Evolutionary conservation across 2,329 filamentous ascomycete species (phyloP).

Genomic region (Talaromyces pinophilus): DNA sequence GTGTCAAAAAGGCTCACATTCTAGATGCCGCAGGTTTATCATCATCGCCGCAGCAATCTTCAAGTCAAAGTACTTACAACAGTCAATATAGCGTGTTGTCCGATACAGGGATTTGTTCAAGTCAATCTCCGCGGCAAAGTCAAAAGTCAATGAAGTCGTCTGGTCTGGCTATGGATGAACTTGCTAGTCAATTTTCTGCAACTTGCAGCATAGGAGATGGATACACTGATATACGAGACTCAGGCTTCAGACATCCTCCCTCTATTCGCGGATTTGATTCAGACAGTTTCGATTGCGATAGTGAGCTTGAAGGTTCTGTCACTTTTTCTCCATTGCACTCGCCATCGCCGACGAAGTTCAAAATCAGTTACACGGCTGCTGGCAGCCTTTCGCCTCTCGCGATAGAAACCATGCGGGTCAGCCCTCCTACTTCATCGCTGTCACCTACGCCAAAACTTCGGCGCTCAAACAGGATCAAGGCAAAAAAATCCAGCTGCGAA

Average conservation of each 20-base stretch:
- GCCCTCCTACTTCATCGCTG: neutral
- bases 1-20: slow-evolving; percentile 34
- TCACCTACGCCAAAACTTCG: slow-evolving; percentile 12
- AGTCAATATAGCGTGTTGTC: slow-evolving; percentile 12
- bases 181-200: slow-evolving; percentile 17
- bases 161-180: slow-evolving; percentile 16
- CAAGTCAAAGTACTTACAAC: slow-evolving; percentile 14
- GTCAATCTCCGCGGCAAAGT: neutral
- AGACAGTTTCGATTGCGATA: slow-evolving; percentile 14
- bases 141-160: slow-evolving; percentile 15
- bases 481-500: neutral
- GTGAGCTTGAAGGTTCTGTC: slow-evolving; percentile 1
- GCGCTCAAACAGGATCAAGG: slow-evolving; percentile 16
- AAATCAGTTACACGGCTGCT: slow-evolving; percentile 31
- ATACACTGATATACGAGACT: neutral
- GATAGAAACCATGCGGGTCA: neutral
- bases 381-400: slow-evolving; percentile 22
- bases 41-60: slow-evolving; percentile 19
- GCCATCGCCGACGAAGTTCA: slow-evolving; percentile 22
- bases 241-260: slow-evolving; percentile 9
- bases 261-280: slow-evolving; percentile 5
- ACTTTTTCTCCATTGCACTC: slow-evolving; percentile 15
- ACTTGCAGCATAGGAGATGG: slow-evolving; percentile 15
- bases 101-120: neutral
- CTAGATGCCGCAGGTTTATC: slow-evolving; percentile 30